Evolutionary conservation across 257 asterid genomes (phyloP), one percentile per base, ranked within the genome.

Genomic region (Solanum tarijense): DNA sequence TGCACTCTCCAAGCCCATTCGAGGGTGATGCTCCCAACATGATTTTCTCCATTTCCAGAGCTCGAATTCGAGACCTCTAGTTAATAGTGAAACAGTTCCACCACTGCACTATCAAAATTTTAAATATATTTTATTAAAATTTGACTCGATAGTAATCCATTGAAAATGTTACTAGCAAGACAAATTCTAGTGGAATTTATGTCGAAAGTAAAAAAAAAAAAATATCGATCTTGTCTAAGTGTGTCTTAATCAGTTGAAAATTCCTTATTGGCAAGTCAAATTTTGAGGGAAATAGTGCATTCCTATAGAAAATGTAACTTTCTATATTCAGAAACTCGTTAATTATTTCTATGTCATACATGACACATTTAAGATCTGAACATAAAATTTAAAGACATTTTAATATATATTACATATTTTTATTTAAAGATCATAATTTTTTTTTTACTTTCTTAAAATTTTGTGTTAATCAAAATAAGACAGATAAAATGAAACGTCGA

Each of bases 1-100:
- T 6, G 9, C 4, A 16, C 4, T 52, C 3, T 52, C 4, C 4
- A 0, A 1, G 0, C 3, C 3, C 0, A 16, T 52, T 16, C 0
- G 0, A 0, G 3, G 0, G 23, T 52, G 8, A 1, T 0, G 7
- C 0, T 52, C 4, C 7, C 3, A 52, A 52, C 0, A 16, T 16
- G 9, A 52, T 16, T 52, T 43, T 43, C 16, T 43, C 18, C 16
- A 43, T 43, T 12, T 4, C 2, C 2, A 43, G 0, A 12, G 52
- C 18, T 43, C 1, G 1, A 52, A 52, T 16, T 16, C 0, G 8
- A 52, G 0, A 52, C 3, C 0, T 6, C 3, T 16, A 14, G 7
- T 52, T 16, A 16, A 16, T 18, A 1, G 0, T 16, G 23, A 16
- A 52, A 16, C 0, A 52, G 20, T 52, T 6, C 4, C 0, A 16